phyloP scores from a whole-genome alignment of 805 yeast species.

The Brettanomyces naardenensis region DNA sequence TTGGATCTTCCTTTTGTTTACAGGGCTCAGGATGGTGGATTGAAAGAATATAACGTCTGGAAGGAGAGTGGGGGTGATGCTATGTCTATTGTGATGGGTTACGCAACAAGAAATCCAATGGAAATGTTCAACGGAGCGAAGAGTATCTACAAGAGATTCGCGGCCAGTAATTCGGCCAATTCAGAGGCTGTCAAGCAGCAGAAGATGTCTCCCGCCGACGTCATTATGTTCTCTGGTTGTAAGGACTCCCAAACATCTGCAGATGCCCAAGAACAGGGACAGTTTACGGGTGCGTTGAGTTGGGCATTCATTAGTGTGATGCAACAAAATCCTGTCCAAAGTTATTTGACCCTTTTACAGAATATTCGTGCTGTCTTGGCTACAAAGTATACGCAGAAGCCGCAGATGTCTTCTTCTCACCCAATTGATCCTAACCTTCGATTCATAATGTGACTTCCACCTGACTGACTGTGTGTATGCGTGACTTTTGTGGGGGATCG shows the following conservation, averaged over 20 bases:
- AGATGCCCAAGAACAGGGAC: constrained; percentile 67
- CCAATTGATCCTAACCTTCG: constrained; percentile 55
- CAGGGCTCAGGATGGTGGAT: constrained; percentile 67
- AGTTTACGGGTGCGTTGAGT: constrained; percentile 79
- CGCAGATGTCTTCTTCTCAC: constrained; percentile 74
- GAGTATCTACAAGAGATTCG: constrained; percentile 24
- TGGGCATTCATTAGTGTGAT: constrained; percentile 67
- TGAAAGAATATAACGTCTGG: constrained; percentile 73
- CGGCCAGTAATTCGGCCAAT: constrained; percentile 23
- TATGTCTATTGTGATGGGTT: constrained; percentile 48
- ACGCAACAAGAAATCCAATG: constrained; percentile 47
- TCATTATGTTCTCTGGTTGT: constrained; percentile 70
- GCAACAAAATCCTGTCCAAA: constrained; percentile 52
- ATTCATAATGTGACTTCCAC: constrained; percentile 27
- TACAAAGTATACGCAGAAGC: constrained; percentile 69
- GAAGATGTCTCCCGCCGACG: constrained; percentile 72
- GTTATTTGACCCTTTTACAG: constrained; percentile 61
- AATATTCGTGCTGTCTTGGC: constrained; percentile 57
- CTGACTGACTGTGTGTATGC: neutral
- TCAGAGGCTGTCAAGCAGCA: constrained; percentile 39
- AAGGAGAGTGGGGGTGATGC: constrained; percentile 70
- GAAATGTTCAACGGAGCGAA: constrained; percentile 35
- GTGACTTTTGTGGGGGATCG: too few species aligned
- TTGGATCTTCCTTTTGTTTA: constrained; percentile 74
- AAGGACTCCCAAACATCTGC: constrained; percentile 81